phyloP scores from a whole-genome alignment of 129 eudicot species.

The Chrysanthemum makinoi region DNA sequence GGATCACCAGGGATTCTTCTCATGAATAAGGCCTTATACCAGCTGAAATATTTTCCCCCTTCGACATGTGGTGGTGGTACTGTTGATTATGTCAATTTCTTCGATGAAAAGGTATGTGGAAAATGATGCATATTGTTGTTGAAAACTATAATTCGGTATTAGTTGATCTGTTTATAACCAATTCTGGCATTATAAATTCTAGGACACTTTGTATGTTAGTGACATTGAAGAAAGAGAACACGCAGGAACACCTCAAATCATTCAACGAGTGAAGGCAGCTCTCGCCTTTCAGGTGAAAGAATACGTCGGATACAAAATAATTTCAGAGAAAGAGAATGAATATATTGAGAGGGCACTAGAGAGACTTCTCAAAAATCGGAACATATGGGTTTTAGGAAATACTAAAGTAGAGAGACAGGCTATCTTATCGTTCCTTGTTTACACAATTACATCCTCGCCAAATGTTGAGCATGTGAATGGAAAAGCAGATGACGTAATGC shows the following conservation, averaged over 20 bases:
- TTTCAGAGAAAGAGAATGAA: slow-evolving; percentile 37
- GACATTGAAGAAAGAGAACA: slow-evolving; percentile 86
- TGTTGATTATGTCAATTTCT: slow-evolving; percentile 65
- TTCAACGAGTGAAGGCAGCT: slow-evolving; percentile 67
- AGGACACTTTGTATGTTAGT: slow-evolving; percentile 70
- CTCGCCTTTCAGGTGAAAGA: slow-evolving; percentile 76
- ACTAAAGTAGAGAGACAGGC: slow-evolving; percentile 46
- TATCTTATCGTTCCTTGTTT: slow-evolving; percentile 59
- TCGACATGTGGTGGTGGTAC: slow-evolving; percentile 97
- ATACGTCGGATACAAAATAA: slow-evolving; percentile 49
- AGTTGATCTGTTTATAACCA: background rate
- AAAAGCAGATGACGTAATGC: background rate
- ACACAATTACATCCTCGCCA: slow-evolving; percentile 30
- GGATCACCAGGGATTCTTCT: slow-evolving; percentile 57
- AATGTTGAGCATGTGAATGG: background rate
- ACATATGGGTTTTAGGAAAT: slow-evolving; percentile 58
- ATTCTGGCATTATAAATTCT: background rate
- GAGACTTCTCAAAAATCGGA: slow-evolving; percentile 43
- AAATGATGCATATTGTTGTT: background rate
- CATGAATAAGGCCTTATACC: slow-evolving; percentile 58
- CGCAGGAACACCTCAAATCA: slow-evolving; percentile 80
- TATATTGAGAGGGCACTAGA: slow-evolving; percentile 49
- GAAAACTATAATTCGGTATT: background rate
- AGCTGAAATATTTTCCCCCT: slow-evolving; percentile 55
- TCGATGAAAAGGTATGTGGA: slow-evolving; percentile 43